Conservation (phyloP, 352 stramenopile species). For the Pilasporangium apinafurcum region DNA sequence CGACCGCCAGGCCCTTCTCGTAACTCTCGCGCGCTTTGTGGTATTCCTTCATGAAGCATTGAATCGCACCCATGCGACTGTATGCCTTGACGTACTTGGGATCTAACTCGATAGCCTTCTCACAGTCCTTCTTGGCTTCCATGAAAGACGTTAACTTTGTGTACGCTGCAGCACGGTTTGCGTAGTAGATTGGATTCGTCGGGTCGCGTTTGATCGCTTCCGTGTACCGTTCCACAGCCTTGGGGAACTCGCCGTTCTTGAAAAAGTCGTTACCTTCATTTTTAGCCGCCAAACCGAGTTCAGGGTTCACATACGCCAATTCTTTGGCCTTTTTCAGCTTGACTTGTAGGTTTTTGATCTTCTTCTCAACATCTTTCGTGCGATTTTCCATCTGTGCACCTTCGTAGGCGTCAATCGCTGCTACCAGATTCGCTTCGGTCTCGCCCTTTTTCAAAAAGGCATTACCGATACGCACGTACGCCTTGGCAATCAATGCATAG, state of each 20-base stretch:
- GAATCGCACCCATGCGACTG: slow-evolving; percentile 97
- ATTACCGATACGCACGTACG: slow-evolving; percentile 94
- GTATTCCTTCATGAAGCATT: slow-evolving; percentile 99
- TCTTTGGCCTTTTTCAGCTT: slow-evolving; percentile 95
- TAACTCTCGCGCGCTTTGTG: slow-evolving; percentile 98
- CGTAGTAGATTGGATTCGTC: slow-evolving; percentile 96
- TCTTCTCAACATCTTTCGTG: slow-evolving; percentile 92
- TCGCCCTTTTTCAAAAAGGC: slow-evolving; percentile 94
- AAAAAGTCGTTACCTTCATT: slow-evolving; percentile 98
- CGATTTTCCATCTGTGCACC: slow-evolving; percentile 84
- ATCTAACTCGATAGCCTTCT: slow-evolving; percentile 98
- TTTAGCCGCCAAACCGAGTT: slow-evolving; percentile 97
- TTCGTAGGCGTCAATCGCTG: slow-evolving; percentile 86
- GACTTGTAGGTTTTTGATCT: slow-evolving; percentile 92
- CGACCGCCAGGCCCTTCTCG: slow-evolving; percentile 93
- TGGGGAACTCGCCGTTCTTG: slow-evolving; percentile 92
- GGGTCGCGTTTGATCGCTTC: slow-evolving; percentile 99
- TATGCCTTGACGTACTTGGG: slow-evolving; percentile 99
- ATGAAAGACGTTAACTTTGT: slow-evolving; percentile 97
- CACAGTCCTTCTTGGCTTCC: slow-evolving; percentile 90
- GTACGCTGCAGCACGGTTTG: slow-evolving; percentile 97
- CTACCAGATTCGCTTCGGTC: slow-evolving; percentile 78
- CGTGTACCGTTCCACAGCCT: slow-evolving; percentile 92
- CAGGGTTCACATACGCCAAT: slow-evolving; percentile 94
- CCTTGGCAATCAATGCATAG: slow-evolving; percentile 96